phyloP scores from a whole-genome alignment of 1,284 basidiomycete genomes.

The Ceratobasidium sp. region DNA sequence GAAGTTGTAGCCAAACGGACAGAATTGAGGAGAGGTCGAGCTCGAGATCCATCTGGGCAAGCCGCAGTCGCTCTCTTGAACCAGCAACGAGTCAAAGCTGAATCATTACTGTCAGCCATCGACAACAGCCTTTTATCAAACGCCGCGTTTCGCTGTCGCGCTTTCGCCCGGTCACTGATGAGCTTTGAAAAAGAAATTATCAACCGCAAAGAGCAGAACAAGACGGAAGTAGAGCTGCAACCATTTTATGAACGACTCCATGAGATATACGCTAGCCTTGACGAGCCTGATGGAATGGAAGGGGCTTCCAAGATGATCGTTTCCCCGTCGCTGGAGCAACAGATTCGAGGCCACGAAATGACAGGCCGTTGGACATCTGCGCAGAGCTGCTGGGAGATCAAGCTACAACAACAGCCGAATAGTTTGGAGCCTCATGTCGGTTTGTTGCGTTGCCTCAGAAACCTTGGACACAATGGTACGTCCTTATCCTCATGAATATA shows the following conservation, averaged over 20 bases:
- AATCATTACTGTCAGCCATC: conserved; percentile 85
- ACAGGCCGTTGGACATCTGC: conserved; percentile 98
- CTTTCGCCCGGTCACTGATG: conserved; percentile 94
- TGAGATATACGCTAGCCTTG: conserved; percentile 95
- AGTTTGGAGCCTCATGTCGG: conserved; percentile 93
- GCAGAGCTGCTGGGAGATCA: conserved; percentile 99
- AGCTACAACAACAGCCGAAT: conserved; percentile 90
- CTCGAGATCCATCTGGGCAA: conserved; percentile 56
- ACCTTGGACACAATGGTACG: conserved; percentile 95
- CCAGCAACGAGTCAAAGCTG: conserved; percentile 76
- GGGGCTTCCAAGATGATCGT: conserved; percentile 93
- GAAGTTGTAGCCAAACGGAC: conserved; percentile 63
- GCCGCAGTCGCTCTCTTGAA: conserved; percentile 61
- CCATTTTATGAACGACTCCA: conserved; percentile 92
- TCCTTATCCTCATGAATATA: background rate
- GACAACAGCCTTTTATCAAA: conserved; percentile 92
- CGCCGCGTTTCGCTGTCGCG: conserved; percentile 94
- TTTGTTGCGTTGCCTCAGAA: conserved; percentile 90
- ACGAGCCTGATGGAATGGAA: conserved; percentile 99
- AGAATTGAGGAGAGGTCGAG: conserved; percentile 58
- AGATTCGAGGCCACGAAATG: conserved; percentile 98
- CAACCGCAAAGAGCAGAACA: conserved; percentile 64
- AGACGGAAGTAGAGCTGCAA: conserved; percentile 71
- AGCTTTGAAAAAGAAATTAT: conserved; percentile 91
- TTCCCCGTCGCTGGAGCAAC: conserved; percentile 93